A percentile compares a stretch with the other conserved stretches of the same genome.
phyloP scores from a whole-genome alignment of 805 yeast species.

The Suhomyces kilbournensis region DNA sequence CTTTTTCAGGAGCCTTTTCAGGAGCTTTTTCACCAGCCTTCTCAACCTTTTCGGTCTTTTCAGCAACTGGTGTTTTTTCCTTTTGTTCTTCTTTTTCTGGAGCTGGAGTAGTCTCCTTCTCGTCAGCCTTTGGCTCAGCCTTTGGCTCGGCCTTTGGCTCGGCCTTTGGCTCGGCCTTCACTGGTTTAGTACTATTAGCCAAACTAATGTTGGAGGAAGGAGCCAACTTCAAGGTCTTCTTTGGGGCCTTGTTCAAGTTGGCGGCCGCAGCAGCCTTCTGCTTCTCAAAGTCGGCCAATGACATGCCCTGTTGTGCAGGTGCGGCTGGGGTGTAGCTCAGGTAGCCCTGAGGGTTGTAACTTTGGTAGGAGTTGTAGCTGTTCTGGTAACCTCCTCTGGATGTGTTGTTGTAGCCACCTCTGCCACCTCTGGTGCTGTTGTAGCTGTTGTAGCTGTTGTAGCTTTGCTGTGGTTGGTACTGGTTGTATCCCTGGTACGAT shows the following conservation, averaged over 20 bases:
- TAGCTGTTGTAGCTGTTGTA: slow-evolving; percentile 13
- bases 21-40: no score
- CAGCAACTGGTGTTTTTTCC: slow-evolving; percentile 5
- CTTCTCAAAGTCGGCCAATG: slow-evolving; percentile 79
- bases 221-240: slow-evolving; percentile 65
- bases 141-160: no score
- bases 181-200: slow-evolving; percentile 29
- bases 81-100: no score
- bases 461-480: slow-evolving; percentile 21
- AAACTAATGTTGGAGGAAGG: slow-evolving; percentile 64
- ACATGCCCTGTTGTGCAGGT: slow-evolving; percentile 47
- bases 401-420: slow-evolving; percentile 17
- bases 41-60: background rate
- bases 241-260: slow-evolving; percentile 50
- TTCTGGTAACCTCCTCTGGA: slow-evolving; percentile 20
- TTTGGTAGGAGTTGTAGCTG: slow-evolving; percentile 9
- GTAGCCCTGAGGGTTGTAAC: slow-evolving; percentile 18
- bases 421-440: slow-evolving; percentile 23
- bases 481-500: slow-evolving; percentile 8
- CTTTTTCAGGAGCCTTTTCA: background rate
- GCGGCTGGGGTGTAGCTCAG: slow-evolving; percentile 15
- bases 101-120: no score
- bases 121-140: no score
- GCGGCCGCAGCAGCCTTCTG: slow-evolving; percentile 49
- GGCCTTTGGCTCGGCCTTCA: slow-evolving; percentile 16